Percentiles rank a stretch among this genome's conserved stretches.
Conservation (phyloP, 306 rosid genomes). For the cucumber (Cucumis sativus) region DNA sequence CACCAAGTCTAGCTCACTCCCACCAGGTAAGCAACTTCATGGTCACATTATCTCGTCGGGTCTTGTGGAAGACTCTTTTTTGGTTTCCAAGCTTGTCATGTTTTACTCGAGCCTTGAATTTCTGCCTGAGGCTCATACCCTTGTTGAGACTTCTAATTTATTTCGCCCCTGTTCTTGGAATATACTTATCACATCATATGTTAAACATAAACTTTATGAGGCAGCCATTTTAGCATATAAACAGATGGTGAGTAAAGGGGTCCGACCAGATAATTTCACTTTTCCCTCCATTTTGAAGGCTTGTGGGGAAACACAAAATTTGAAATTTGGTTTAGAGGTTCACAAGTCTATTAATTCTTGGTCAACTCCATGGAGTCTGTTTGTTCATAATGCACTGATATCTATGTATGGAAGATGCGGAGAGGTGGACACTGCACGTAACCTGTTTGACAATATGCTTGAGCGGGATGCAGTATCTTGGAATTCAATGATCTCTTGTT, state of each 20-base stretch:
- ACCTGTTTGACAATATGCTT: slow-evolving; percentile 57
- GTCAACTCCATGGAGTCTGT: slow-evolving; percentile 39
- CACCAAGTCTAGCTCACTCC: slow-evolving; percentile 22
- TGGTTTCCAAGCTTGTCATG: slow-evolving; percentile 56
- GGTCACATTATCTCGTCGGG: slow-evolving; percentile 42
- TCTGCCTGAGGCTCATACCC: slow-evolving; percentile 37
- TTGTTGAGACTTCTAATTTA: slow-evolving; percentile 30
- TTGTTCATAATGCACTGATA: slow-evolving; percentile 76
- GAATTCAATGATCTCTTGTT: slow-evolving; percentile 66
- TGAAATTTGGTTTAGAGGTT: slow-evolving; percentile 45
- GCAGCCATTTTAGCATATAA: slow-evolving; percentile 51
- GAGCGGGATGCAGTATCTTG: slow-evolving; percentile 63
- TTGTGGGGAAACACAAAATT: slow-evolving; percentile 56
- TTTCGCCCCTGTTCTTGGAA: slow-evolving; percentile 74
- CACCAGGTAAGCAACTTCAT: slow-evolving; percentile 67
- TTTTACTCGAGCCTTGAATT: slow-evolving; percentile 40
- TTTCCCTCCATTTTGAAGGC: slow-evolving; percentile 79
- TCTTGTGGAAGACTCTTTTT: slow-evolving; percentile 30
- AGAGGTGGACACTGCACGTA: slow-evolving; percentile 51
- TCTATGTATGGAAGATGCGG: slow-evolving; percentile 76
- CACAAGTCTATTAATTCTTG: slow-evolving; percentile 43
- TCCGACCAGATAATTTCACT: slow-evolving; percentile 66
- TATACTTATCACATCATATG: slow-evolving; percentile 47
- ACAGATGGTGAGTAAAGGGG: slow-evolving; percentile 42
- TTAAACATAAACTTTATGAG: slow-evolving; percentile 33